A percentile compares a stretch with the other conserved stretches of the same genome.
Conservation (phyloP, 441 rosid genomes). For the Adansonia grandidieri region DNA sequence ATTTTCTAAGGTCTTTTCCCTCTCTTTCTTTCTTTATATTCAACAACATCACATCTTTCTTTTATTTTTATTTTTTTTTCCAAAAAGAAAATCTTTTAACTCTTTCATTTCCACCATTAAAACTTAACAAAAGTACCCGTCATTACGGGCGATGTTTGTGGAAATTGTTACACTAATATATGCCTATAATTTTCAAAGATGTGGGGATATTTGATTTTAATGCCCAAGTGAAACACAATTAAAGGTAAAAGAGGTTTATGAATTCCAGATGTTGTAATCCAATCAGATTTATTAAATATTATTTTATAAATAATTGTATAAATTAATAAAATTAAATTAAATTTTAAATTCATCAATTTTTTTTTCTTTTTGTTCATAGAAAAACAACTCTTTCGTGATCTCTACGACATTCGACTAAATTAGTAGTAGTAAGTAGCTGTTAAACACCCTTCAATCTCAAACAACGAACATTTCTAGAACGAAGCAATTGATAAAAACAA, state of each 20-base stretch:
- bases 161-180: background rate
- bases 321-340: too few species aligned
- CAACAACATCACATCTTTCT: background rate
- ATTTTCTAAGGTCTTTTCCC: too few species aligned
- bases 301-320: too few species aligned
- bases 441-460: constrained; percentile 12
- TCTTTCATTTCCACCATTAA: background rate
- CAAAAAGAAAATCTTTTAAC: background rate
- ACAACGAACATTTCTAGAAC: background rate
- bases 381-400: background rate
- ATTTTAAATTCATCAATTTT: background rate
- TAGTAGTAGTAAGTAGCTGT: background rate
- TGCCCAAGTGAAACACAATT: background rate
- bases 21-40: too few species aligned
- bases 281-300: too few species aligned
- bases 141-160: constrained; percentile 14
- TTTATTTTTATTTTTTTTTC: background rate
- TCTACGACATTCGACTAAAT: background rate
- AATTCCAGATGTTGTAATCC: too few species aligned
- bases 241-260: background rate
- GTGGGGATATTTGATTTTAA: background rate
- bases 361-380: too few species aligned
- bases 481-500: background rate
- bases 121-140: background rate
- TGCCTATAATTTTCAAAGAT: background rate